Conservation (phyloP, 2,329 filamentous ascomycete species). For the Calonectria montana region DNA sequence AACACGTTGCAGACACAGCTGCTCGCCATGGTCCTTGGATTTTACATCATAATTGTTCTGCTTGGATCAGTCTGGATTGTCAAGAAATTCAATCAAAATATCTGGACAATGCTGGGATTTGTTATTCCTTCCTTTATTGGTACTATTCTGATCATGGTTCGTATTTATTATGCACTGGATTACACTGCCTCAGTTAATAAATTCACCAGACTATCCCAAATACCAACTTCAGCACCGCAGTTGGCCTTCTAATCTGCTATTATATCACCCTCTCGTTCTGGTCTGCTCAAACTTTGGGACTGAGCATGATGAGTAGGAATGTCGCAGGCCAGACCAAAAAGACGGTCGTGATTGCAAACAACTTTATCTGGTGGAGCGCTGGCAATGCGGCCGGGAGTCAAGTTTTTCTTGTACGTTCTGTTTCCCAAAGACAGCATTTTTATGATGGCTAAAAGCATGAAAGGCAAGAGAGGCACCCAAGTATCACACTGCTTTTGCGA, state of each 20-base stretch:
- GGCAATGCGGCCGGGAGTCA: conserved; percentile 64
- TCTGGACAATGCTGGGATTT: conserved; percentile 73
- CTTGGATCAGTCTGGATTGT: conserved; percentile 75
- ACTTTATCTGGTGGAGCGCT: conserved; percentile 76
- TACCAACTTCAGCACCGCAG: conserved; percentile 66
- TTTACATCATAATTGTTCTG: conserved; percentile 78
- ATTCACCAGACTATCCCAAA: conserved; percentile 63
- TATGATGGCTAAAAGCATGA: conserved; percentile 54
- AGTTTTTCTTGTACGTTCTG: background rate
- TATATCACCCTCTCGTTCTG: conserved; percentile 84
- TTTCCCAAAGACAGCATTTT: background rate
- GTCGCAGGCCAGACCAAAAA: conserved; percentile 81
- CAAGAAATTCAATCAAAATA: conserved; percentile 76
- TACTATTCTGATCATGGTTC: conserved; percentile 74
- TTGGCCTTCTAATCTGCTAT: conserved; percentile 78
- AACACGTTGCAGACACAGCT: conserved; percentile 75
- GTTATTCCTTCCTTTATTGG: conserved; percentile 77
- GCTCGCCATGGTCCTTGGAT: conserved; percentile 79
- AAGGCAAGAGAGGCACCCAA: conserved; percentile 64
- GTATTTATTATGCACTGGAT: background rate
- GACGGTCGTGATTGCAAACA: conserved; percentile 73
- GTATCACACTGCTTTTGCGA: conserved; percentile 77
- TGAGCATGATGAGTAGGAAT: conserved; percentile 77
- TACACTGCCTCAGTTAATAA: background rate
- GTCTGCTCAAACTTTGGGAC: conserved; percentile 75